phyloP scores from a whole-genome alignment of 176 grass and related monocot species.

The Bothriochloa decipiens region DNA sequence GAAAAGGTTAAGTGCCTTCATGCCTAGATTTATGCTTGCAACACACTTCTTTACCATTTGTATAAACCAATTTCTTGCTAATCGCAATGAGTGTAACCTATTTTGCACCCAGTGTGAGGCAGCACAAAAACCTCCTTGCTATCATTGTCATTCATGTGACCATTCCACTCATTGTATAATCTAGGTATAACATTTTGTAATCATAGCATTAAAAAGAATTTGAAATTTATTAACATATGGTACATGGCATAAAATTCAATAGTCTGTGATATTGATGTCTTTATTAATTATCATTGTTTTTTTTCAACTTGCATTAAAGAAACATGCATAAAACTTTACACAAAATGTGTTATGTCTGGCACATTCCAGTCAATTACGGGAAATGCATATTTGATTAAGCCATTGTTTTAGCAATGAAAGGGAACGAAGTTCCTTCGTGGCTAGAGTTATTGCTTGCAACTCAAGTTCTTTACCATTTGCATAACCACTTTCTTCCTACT shows the following conservation, averaged over 20 bases:
- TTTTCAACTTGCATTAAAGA: background rate
- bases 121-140: background rate
- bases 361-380: rapidly evolving
- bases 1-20: too few species aligned
- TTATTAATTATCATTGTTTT: background rate
- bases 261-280: background rate
- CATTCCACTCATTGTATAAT: slow-evolving; percentile 59
- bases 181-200: background rate
- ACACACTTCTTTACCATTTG: too few species aligned
- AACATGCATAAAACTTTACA: background rate
- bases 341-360: background rate
- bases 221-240: background rate
- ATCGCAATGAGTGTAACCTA: too few species aligned
- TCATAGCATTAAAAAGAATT: background rate
- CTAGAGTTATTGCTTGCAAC: too few species aligned
- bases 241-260: background rate
- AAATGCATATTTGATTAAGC: background rate
- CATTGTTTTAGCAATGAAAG: too few species aligned
- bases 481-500: background rate
- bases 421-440: too few species aligned
- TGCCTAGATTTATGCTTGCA: too few species aligned
- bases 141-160: slow-evolving; percentile 41
- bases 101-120: too few species aligned
- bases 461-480: too few species aligned
- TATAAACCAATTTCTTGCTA: too few species aligned